These are phyloP conservation scores for Rickenella mellea DNA, from an alignment of 768 basidiomycete species.

Conservation along the genomic window DNA sequence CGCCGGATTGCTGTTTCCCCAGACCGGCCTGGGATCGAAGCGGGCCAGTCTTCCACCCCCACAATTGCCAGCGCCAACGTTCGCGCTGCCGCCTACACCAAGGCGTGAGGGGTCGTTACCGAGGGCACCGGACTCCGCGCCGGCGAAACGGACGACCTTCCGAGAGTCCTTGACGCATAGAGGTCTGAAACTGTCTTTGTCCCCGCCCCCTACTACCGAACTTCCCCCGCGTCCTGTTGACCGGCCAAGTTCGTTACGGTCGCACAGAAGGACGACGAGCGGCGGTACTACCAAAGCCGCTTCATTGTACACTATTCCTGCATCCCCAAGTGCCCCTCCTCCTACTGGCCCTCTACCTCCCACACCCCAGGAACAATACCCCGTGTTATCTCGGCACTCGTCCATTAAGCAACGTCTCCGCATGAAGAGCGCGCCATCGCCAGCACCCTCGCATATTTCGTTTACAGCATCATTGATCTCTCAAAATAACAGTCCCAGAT, in stretches of 20 bases:
- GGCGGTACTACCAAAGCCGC: conserved; percentile 20
- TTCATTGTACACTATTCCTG: neutral
- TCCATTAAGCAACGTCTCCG: conserved; percentile 59
- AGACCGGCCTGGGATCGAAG: conserved; percentile 25
- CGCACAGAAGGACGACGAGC: conserved; percentile 26
- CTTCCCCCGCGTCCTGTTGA: conserved; percentile 68
- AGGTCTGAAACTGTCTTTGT: conserved; percentile 46
- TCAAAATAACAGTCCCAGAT: neutral
- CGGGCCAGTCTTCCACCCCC: conserved; percentile 62
- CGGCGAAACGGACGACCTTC: conserved; percentile 26
- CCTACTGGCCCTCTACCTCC: conserved; percentile 30
- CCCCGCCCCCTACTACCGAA: conserved; percentile 48
- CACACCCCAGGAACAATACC: conserved; percentile 12
- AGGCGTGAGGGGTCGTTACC: conserved; percentile 20
- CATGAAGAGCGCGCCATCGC: conserved; percentile 53
- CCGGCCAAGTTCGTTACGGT: conserved; percentile 16
- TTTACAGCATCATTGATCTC: conserved; percentile 1
- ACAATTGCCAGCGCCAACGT: conserved; percentile 62
- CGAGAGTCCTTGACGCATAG: conserved; percentile 52
- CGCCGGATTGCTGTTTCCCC: conserved; percentile 8
- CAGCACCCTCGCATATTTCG: conserved; percentile 17
- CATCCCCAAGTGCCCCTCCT: conserved; percentile 28
- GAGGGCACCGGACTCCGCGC: conserved; percentile 9
- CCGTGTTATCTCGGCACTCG: conserved; percentile 20
- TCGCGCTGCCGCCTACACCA: conserved; percentile 64